Evolutionary conservation across 345 rosid genomes (phyloP).

Genomic region (Laguncularia racemosa): DNA sequence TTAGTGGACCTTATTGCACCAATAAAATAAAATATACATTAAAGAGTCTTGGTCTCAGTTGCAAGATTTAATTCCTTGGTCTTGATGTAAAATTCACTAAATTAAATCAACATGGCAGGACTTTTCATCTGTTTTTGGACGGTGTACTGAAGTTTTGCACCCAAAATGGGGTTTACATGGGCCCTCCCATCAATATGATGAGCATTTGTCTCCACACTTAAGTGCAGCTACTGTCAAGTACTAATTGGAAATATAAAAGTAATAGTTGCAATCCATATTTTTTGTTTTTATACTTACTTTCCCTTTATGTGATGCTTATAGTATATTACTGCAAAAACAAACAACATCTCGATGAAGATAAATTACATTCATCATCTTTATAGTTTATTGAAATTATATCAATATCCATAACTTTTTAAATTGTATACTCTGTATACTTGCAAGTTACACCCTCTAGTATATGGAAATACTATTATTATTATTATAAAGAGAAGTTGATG

Average conservation of each 20-base stretch:
- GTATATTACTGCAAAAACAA: no score
- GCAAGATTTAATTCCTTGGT: conserved; percentile 9
- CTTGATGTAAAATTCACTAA: conserved; percentile 6
- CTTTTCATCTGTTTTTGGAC: conserved; percentile 21
- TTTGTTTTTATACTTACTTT: no score
- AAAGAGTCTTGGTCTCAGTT: conserved; percentile 14
- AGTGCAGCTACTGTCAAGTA: conserved; percentile 44
- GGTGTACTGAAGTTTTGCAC: conserved; percentile 45
- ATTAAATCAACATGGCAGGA: conserved; percentile 13
- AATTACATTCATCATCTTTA: no score
- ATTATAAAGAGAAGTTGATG: no score
- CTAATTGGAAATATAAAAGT: neutral
- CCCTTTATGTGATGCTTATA: no score
- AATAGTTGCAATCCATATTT: no score
- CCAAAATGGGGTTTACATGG: conserved; percentile 51
- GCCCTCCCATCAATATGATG: conserved; percentile 46
- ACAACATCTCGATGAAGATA: no score
- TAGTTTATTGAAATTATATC: no score
- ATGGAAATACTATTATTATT: no score
- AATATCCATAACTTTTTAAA: no score
- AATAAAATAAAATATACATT: conserved; percentile 11
- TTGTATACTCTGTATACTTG: no score
- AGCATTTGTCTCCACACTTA: conserved; percentile 47
- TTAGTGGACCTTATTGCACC: conserved; percentile 15
- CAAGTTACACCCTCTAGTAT: no score